A percentile compares a stretch with the other conserved stretches of the same genome.
Evolutionary conservation across 768 basidiomycete species (phyloP).

Genomic region (Hypholoma sublateritium): DNA sequence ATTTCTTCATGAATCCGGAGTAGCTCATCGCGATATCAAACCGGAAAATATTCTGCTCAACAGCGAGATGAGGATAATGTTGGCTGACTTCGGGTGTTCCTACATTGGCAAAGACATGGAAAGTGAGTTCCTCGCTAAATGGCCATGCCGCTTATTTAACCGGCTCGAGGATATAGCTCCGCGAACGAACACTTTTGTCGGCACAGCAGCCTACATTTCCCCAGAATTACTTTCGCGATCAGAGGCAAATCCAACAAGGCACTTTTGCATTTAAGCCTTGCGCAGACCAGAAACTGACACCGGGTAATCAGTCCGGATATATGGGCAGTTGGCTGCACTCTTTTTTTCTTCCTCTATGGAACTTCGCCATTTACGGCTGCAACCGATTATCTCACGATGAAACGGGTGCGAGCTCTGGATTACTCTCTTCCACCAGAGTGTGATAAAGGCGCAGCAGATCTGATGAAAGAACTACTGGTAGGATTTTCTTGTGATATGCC

Average conservation of each 20-base stretch:
- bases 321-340: conserved; percentile 93
- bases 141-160: background rate
- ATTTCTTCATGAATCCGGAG: conserved; percentile 88
- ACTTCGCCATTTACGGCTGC: conserved; percentile 88
- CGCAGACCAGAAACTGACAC: conserved; percentile 10
- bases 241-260: conserved; percentile 79
- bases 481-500: conserved; percentile 20
- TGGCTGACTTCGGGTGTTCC: conserved; percentile 97
- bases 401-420: conserved; percentile 87
- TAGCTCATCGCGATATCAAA: conserved; percentile 90
- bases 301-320: conserved; percentile 71
- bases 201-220: conserved; percentile 27
- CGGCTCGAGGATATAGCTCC: conserved; percentile 16
- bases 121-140: conserved; percentile 36
- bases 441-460: conserved; percentile 76
- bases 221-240: conserved; percentile 54
- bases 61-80: conserved; percentile 79
- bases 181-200: conserved; percentile 33
- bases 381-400: conserved; percentile 93
- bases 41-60: conserved; percentile 93
- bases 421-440: conserved; percentile 88
- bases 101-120: conserved; percentile 61
- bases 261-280: conserved; percentile 11
- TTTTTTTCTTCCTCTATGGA: conserved; percentile 92
- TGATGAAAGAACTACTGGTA: conserved; percentile 79